Conservation (phyloP, 2,329 filamentous ascomycete species). For the Daldinia sp. region DNA sequence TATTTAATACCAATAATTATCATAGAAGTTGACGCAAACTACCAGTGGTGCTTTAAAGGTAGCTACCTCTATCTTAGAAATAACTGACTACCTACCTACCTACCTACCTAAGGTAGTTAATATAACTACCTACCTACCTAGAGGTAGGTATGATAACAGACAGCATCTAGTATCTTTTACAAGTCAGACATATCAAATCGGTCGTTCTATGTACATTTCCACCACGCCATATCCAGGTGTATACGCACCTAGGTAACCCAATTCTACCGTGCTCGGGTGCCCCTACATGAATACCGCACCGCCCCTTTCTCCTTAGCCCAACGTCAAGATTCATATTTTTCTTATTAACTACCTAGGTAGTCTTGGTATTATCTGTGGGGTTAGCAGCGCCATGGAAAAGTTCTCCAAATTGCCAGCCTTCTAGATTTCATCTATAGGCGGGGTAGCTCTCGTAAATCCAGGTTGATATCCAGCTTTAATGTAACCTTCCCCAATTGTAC, state of each 20-base stretch:
- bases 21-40: not conserved
- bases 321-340: not conserved
- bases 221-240: not conserved
- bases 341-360: no score
- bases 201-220: not conserved
- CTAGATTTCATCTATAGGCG: constrained; percentile 17
- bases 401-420: constrained; percentile 18
- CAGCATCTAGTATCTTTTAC: no score
- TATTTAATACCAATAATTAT: constrained; percentile 3
- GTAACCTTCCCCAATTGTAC: constrained; percentile 37
- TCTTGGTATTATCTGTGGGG: not conserved
- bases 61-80: no score
- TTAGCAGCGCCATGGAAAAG: not conserved
- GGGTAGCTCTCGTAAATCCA: constrained; percentile 21
- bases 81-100: no score
- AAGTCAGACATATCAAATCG: not conserved
- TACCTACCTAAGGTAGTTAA: no score
- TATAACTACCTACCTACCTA: no score
- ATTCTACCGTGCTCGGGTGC: not conserved
- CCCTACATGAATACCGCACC: not conserved
- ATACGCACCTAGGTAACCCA: not conserved
- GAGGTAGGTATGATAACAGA: no score
- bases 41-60: no score
- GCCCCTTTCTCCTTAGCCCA: constrained; percentile 1
- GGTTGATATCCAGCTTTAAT: constrained; percentile 4